Evolutionary conservation across 495 filamentous ascomycete genomes (phyloP), one percentile per base, ranked within the genome.

Genomic region (Penicillium turbatum): DNA sequence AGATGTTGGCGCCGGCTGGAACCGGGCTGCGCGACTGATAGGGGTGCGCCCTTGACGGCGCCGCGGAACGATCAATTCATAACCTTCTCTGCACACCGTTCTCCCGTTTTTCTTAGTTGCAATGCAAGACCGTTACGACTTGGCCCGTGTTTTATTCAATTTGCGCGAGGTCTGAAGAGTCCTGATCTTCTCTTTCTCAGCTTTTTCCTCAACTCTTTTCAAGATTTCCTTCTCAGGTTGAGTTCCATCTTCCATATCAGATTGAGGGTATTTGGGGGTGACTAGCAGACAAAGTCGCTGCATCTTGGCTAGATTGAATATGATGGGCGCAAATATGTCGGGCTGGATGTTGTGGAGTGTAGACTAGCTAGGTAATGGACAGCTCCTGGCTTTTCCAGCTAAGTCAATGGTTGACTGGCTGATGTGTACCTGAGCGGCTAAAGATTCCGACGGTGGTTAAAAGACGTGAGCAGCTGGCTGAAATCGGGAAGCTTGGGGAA

Each of bases 51-150:
- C 51, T 53, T 44, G 37, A 51, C 44, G 46, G 50, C 60, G 57
- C 59, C 46, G 59, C 57, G 62, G 62, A 63, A 64, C 60, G 58
- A 64, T 60, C 63, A 68, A 65, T 61, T 51, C 57, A 64, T 62
- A 44, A 52, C 46, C 54, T 55, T 63, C 57, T 59, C 57, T 66
- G 61, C 59, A 62, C 54, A 55, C 53, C 61, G 50, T 62, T 64
- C 57, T 71, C 61, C 55, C 31, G 61, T 57, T 65, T 62, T 63
- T 62, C 61, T 64, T 70, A 72, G 66, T 63, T 72, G 70, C 66
- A 72, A 72, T 73, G 69, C 70, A 67, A 73, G 65, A 73, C 67
- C 62, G 53, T 72, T 68, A 72, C 68, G 71, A 71, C 66, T 71
- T 53, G 60, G 57, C 42, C 40, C 38, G 43, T 60, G 47, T 60